Base-by-base conservation (phyloP, 352 stramenopile species). In the Globisporangium spinosum region DNA sequence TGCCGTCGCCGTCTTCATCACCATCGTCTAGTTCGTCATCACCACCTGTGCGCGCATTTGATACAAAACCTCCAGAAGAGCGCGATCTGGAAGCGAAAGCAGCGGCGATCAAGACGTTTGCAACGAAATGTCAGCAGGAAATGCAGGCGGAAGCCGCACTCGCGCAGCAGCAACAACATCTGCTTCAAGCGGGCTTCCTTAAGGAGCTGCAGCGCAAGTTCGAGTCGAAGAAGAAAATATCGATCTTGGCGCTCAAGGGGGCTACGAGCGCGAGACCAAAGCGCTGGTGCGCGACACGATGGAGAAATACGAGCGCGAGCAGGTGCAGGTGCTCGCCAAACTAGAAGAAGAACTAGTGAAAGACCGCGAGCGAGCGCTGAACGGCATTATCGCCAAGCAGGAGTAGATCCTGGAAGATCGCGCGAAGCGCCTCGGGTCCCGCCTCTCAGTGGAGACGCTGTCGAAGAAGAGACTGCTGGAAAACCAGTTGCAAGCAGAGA, bases 171-270 rank as follows among this genome's bases (percentile, higher is more conserved):
- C 78, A 89, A 45, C 74, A 87, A 20, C 59, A 73, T 2, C 51
- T 70, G 32, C 73, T 71, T 49, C 79, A 85, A 57, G 34, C 32
- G 0, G 13, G 59, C 10, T 82, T 85, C 34, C 56, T 90, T 45
- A 75, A 80, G 58, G 80, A 90, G 23, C 68, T 90, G 34, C 75
- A 83, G 64, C 80, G 79, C 53, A 86, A 87, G 65, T 90, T 83
- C 43, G 77, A 87, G 49, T 89, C 80, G 7, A 88, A 84, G 62
- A 86, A 88, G 61, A 77, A 83, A 34, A 72, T 89, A 72, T 64
- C 72, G 32, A 58, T 90, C 3, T 68, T 89, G 49, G 54, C 62
- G 10, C 49, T 89, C 32, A 78, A 77, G 49, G 82, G 23, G 69
- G 72, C n/a, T 80, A 76, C 58, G 81, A 91, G 51, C 71, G 65